phyloP scores from a whole-genome alignment of 2,329 filamentous ascomycete species.

The Dactylellina sp. region DNA sequence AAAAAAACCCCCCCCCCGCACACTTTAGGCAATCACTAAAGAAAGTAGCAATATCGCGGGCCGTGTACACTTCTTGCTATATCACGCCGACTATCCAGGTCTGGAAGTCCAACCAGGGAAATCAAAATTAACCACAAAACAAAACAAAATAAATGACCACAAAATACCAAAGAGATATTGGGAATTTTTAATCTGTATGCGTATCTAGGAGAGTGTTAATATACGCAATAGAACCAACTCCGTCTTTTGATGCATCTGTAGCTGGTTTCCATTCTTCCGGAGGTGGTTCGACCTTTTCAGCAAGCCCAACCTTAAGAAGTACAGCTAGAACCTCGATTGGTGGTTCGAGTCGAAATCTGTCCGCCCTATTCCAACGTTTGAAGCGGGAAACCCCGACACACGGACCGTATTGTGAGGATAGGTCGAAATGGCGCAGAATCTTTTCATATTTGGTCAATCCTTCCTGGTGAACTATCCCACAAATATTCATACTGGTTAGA shows the following conservation, averaged over 20 bases:
- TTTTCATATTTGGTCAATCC: constrained; percentile 80
- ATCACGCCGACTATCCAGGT: too few relatives aligned
- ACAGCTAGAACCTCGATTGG: constrained; percentile 92
- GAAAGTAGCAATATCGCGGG: too few relatives aligned
- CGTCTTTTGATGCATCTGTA: constrained; percentile 14
- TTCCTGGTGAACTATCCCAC: constrained; percentile 76
- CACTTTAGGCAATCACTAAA: too few relatives aligned
- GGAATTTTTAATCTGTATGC: constrained; percentile 23
- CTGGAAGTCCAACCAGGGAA: neutral
- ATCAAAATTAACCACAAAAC: neutral
- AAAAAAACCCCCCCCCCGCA: too few relatives aligned
- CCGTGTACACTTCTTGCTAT: too few relatives aligned
- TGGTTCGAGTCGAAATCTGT: constrained; percentile 83
- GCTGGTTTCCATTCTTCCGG: constrained; percentile 35
- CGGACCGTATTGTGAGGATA: constrained; percentile 89
- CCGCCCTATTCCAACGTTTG: constrained; percentile 88
- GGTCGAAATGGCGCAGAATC: constrained; percentile 90
- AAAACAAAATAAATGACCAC: too few relatives aligned
- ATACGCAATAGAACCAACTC: constrained; percentile 31
- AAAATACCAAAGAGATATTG: too few relatives aligned
- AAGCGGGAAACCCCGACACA: constrained; percentile 85
- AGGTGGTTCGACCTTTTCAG: constrained; percentile 5
- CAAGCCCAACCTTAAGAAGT: constrained; percentile 75
- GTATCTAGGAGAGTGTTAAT: constrained; percentile 35
- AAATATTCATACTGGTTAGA: constrained; percentile 7